Evolutionary conservation across 2,329 filamentous ascomycete species (phyloP).

Genomic region (Chlorencoelia australis): DNA sequence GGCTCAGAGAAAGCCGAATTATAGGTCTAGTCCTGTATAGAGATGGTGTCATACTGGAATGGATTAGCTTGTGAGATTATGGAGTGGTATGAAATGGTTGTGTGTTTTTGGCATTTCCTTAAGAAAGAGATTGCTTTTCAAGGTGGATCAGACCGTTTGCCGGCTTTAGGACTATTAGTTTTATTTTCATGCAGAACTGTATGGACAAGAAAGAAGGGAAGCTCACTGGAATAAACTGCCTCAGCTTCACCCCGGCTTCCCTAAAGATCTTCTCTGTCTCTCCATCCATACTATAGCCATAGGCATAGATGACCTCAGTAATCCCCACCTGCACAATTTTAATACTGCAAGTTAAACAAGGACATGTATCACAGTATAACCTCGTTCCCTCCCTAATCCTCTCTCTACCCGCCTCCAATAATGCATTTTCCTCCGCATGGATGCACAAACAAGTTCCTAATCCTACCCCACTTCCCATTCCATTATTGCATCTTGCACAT

Average conservation of each 20-base stretch:
- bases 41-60: too few relatives aligned
- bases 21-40: too few relatives aligned
- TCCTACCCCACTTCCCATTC: conserved; percentile 56
- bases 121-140: conserved; percentile 32
- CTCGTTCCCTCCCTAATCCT: conserved; percentile 73
- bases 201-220: conserved; percentile 1
- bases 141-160: conserved; percentile 55
- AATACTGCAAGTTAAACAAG: conserved; percentile 94
- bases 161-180: conserved; percentile 34
- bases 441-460: conserved; percentile 87
- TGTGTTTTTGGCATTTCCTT: too few relatives aligned
- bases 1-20: too few relatives aligned
- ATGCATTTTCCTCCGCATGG: conserved; percentile 96
- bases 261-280: conserved; percentile 73
- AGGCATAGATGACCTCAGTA: conserved; percentile 86
- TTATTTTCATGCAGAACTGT: conserved; percentile 2
- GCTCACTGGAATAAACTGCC: conserved; percentile 80
- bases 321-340: conserved; percentile 98
- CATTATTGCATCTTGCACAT: conserved; percentile 77
- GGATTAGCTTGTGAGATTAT: too few relatives aligned
- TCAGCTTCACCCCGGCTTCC: conserved; percentile 71
- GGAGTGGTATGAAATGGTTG: too few relatives aligned
- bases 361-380: conserved; percentile 92
- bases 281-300: conserved; percentile 89
- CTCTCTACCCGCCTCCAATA: conserved; percentile 88